Percentiles rank a stretch among this genome's conserved stretches.
Evolutionary conservation across 768 basidiomycete species (phyloP).

Genomic region (Serendipita sp.): DNA sequence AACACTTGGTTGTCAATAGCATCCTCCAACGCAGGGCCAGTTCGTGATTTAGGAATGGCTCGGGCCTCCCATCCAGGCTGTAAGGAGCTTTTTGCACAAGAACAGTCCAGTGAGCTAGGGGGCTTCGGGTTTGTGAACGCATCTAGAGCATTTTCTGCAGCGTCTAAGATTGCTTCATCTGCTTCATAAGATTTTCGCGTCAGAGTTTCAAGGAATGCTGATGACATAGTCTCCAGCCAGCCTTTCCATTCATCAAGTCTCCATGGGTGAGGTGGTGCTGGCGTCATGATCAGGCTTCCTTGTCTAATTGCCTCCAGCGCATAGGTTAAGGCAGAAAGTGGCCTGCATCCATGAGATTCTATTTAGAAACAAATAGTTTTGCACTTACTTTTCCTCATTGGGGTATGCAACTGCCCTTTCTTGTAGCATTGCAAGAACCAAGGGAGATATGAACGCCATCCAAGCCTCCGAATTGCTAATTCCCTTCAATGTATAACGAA

Average conservation of each 20-base stretch:
- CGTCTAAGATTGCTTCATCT: background rate
- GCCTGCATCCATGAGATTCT: background rate
- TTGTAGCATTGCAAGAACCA: background rate
- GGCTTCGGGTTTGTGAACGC: background rate
- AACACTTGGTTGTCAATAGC: conserved; percentile 1
- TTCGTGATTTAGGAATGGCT: background rate
- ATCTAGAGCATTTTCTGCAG: background rate
- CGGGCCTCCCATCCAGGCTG: background rate
- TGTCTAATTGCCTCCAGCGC: background rate
- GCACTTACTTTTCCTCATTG: background rate
- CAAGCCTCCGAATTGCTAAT: background rate
- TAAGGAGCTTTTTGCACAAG: too few relatives aligned
- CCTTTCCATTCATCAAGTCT: background rate
- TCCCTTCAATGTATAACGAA: background rate
- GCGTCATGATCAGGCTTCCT: background rate
- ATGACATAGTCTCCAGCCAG: background rate
- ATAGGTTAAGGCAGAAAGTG: background rate
- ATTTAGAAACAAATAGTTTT: background rate
- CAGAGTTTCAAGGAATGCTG: background rate
- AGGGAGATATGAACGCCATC: background rate
- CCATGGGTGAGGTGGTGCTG: background rate
- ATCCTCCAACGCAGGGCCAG: background rate
- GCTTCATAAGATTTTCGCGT: background rate
- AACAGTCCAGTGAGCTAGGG: background rate
- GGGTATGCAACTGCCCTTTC: background rate